Evolutionary conservation across 2,329 filamentous ascomycete genomes (phyloP).

Genomic region (Celoporthe dispersa): DNA sequence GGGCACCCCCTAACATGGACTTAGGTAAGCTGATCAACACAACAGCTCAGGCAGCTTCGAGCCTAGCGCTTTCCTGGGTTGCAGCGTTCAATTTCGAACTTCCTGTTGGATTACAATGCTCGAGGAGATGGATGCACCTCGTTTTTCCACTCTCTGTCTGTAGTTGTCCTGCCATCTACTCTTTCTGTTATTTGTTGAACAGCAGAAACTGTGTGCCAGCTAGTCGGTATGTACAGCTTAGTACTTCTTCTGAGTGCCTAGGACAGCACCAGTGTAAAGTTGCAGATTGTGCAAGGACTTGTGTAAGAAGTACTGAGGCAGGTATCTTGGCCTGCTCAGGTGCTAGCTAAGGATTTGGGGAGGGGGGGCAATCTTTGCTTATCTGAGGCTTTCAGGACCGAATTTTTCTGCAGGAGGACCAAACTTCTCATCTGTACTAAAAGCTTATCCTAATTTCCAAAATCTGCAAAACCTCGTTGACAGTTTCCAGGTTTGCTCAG

Average conservation of each 20-base stretch:
- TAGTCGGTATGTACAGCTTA: not conserved
- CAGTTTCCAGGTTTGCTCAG: not conserved
- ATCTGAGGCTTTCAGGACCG: not conserved
- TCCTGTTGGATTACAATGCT: not conserved
- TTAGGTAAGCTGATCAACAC: constrained; percentile 10
- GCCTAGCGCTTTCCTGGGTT: not conserved
- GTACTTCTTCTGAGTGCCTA: not conserved
- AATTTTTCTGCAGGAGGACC: not conserved
- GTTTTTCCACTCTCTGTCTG: constrained; percentile 4
- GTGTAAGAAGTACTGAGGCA: too few species aligned
- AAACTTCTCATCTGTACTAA: not conserved
- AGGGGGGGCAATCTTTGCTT: not conserved
- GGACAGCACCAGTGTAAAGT: not conserved
- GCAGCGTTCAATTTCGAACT: not conserved
- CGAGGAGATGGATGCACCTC: not conserved
- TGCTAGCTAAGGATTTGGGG: too few species aligned
- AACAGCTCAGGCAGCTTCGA: not conserved
- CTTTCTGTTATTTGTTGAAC: not conserved
- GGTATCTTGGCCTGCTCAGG: not conserved
- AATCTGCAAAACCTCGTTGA: not conserved
- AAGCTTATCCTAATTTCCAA: too few species aligned
- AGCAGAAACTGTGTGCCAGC: not conserved
- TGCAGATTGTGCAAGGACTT: not conserved
- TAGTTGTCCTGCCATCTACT: too few species aligned
- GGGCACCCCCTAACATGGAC: not conserved